phyloP scores from a whole-genome alignment of 768 basidiomycete genomes.

The Phlebiopsis flavidoalba region DNA sequence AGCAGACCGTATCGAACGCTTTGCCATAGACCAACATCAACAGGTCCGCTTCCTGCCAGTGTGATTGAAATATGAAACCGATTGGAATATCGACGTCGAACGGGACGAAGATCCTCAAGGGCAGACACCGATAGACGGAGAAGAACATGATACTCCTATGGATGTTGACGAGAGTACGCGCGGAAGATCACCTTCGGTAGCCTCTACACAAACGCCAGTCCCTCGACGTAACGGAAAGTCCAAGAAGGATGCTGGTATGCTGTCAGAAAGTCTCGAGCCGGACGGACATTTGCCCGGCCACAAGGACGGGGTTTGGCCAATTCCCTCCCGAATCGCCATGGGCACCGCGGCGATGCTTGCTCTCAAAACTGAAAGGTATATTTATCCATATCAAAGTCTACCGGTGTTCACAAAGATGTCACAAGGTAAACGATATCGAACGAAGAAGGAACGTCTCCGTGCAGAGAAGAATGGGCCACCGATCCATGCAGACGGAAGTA shows the following conservation, averaged over 20 bases:
- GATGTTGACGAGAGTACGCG: constrained; percentile 37
- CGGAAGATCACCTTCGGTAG: constrained; percentile 24
- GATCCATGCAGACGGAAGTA: constrained; percentile 65
- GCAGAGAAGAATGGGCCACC: constrained; percentile 76
- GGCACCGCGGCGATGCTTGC: constrained; percentile 70
- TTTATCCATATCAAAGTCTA: not conserved
- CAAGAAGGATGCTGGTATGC: constrained; percentile 39
- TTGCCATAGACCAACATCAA: constrained; percentile 71
- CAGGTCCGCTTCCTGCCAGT: constrained; percentile 59
- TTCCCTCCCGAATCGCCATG: constrained; percentile 69
- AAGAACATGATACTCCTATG: constrained; percentile 34
- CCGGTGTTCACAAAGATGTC: not conserved
- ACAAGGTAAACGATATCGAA: constrained; percentile 69
- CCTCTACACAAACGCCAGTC: constrained; percentile 12
- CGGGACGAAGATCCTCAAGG: constrained; percentile 26
- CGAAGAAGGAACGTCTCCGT: constrained; percentile 76
- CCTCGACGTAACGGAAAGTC: constrained; percentile 12
- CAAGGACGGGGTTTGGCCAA: constrained; percentile 66
- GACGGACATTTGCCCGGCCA: constrained; percentile 74
- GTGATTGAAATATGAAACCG: constrained; percentile 80
- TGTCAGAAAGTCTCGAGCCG: constrained; percentile 50
- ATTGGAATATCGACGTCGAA: constrained; percentile 81
- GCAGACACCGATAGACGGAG: constrained; percentile 29
- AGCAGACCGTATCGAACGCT: constrained; percentile 65
- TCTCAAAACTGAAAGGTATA: constrained; percentile 70